Conservation (phyloP, 1,284 basidiomycete genomes). For the Wallemia mellicola region DNA sequence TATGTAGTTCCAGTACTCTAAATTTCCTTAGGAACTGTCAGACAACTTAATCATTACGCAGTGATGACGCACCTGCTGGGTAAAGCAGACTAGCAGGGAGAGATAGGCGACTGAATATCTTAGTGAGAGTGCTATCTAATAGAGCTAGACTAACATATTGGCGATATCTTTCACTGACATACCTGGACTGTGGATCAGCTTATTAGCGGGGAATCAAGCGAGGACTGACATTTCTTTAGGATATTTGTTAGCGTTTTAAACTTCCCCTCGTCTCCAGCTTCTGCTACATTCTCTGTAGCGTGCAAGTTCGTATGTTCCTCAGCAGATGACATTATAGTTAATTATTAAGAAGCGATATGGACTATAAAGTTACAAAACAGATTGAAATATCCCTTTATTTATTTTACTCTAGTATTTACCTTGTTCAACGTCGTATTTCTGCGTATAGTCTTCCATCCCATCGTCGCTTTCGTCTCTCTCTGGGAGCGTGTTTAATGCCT, state of each 20-base stretch:
- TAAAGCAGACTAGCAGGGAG: slow-evolving; percentile 51
- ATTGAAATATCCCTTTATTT: background rate
- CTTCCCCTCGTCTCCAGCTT: slow-evolving; percentile 54
- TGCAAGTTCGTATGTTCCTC: background rate
- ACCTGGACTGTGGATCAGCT: slow-evolving; percentile 1
- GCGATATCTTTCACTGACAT: slow-evolving; percentile 72
- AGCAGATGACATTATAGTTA: background rate
- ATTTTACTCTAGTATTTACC: too few relatives aligned
- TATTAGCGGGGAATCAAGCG: background rate
- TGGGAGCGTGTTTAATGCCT: background rate
- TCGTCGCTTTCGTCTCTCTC: background rate
- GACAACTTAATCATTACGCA: background rate
- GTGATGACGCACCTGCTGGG: slow-evolving; percentile 1
- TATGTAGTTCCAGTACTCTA: slow-evolving; percentile 85
- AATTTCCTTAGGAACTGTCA: slow-evolving; percentile 55
- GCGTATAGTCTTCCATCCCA: background rate
- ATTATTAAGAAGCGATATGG: background rate
- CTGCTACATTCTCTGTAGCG: slow-evolving; percentile 11
- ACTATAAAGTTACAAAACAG: too few relatives aligned
- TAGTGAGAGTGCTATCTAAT: background rate
- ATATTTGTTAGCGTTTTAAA: slow-evolving; percentile 66
- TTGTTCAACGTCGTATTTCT: background rate
- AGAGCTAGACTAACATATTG: slow-evolving; percentile 31
- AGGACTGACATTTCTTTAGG: slow-evolving; percentile 35
- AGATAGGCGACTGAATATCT: slow-evolving; percentile 36